These are phyloP conservation scores for Pterocarpus santalinus DNA, from an alignment of 306 rosid species.

Conservation along the genomic window DNA sequence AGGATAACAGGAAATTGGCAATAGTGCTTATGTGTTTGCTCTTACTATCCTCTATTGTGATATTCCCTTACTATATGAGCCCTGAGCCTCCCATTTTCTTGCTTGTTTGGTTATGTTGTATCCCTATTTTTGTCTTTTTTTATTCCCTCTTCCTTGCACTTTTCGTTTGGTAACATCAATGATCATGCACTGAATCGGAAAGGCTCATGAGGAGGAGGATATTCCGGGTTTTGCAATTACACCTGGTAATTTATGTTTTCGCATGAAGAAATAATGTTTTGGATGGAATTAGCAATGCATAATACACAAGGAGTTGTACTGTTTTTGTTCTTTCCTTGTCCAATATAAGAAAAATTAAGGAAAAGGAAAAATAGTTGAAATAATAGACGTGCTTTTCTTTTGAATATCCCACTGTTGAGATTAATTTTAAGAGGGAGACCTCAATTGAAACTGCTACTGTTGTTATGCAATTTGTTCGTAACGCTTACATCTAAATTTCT, in stretches of 20 bases:
- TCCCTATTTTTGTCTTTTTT: constrained; percentile 48
- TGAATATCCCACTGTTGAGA: too few species aligned
- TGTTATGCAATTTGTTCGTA: too few species aligned
- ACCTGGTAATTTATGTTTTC: neutral
- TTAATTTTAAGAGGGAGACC: too few species aligned
- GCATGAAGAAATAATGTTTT: neutral
- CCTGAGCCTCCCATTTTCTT: constrained; percentile 48
- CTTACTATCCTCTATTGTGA: constrained; percentile 25
- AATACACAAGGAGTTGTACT: neutral
- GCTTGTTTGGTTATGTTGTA: constrained; percentile 34
- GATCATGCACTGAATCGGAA: neutral
- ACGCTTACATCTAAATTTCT: too few species aligned
- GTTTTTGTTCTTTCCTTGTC: too few species aligned
- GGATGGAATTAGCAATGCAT: neutral
- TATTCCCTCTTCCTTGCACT: constrained; percentile 39
- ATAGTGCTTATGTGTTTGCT: constrained; percentile 42
- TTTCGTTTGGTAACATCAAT: constrained; percentile 48
- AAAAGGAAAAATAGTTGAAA: too few species aligned
- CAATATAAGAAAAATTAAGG: too few species aligned
- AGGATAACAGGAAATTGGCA: constrained; percentile 44
- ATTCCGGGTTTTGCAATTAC: neutral
- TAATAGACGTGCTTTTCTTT: too few species aligned
- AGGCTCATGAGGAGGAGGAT: neutral
- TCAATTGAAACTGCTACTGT: too few species aligned
- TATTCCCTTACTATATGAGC: constrained; percentile 43